These are phyloP conservation scores for Ceratocystis colombiana DNA, from an alignment of 2,329 filamentous ascomycete species.

Conservation along the genomic window DNA sequence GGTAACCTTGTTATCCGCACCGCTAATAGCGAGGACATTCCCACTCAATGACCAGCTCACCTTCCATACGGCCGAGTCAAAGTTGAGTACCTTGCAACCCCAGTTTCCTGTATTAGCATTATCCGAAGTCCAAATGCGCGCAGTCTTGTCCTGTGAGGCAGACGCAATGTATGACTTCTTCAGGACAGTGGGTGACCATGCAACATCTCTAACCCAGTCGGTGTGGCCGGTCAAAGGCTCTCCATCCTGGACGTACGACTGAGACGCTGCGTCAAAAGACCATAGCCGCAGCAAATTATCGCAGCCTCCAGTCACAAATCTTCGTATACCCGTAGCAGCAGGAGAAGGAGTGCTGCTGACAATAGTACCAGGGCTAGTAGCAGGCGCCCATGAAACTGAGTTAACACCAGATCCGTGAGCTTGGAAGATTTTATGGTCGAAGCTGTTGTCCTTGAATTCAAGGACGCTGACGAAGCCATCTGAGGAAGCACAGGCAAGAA, in stretches of 20 bases:
- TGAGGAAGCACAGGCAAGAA: constrained; percentile 86
- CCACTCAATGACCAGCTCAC: constrained; percentile 97
- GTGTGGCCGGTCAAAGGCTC: constrained; percentile 67
- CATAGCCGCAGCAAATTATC: constrained; percentile 93
- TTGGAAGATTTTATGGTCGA: constrained; percentile 79
- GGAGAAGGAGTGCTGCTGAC: constrained; percentile 59
- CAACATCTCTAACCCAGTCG: constrained; percentile 96
- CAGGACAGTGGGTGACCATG: constrained; percentile 90
- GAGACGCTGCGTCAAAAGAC: constrained; percentile 59
- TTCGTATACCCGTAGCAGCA: constrained; percentile 54
- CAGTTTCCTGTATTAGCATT: constrained; percentile 54
- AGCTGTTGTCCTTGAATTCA: constrained; percentile 93
- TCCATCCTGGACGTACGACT: constrained; percentile 52
- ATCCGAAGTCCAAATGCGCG: constrained; percentile 89
- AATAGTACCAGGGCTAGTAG: constrained; percentile 71
- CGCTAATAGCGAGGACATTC: constrained; percentile 88
- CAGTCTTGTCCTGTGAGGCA: constrained; percentile 91
- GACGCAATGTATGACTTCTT: constrained; percentile 95
- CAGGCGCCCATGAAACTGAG: constrained; percentile 88
- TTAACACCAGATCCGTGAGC: constrained; percentile 94
- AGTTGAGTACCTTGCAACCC: constrained; percentile 74
- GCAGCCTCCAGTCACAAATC: constrained; percentile 89
- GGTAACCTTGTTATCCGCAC: constrained; percentile 91
- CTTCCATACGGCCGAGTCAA: constrained; percentile 85
- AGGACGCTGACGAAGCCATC: constrained; percentile 90